phyloP scores from a whole-genome alignment of 768 basidiomycete genomes.

The Boletus rufocinnamomeus region DNA sequence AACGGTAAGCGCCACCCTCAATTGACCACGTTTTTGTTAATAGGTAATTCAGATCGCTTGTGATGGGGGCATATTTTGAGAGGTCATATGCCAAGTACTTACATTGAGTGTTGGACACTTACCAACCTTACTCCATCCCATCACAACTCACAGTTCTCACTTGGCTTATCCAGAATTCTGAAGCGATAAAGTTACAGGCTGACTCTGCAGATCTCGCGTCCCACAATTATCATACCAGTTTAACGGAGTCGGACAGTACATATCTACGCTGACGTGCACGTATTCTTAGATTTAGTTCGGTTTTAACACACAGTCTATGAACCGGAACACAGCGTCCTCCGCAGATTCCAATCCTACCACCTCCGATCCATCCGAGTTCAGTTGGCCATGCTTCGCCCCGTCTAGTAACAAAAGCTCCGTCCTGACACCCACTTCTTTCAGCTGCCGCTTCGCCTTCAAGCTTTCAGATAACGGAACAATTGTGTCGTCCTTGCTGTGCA shows the following conservation, averaged over 20 bases:
- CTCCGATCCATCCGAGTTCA: slow-evolving; percentile 1
- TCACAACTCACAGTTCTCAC: not conserved
- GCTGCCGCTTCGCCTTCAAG: not conserved
- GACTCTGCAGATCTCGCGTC: too few species aligned
- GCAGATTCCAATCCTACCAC: not conserved
- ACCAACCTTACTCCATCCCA: not conserved
- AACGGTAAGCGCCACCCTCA: not conserved
- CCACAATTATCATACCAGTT: too few species aligned
- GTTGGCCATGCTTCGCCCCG: slow-evolving; percentile 1
- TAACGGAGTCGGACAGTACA: too few species aligned
- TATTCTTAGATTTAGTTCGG: not conserved
- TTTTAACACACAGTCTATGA: slow-evolving; percentile 3
- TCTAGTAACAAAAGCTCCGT: not conserved
- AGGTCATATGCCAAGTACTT: not conserved
- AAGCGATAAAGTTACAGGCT: too few species aligned
- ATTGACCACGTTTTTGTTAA: not conserved
- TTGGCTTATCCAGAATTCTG: not conserved
- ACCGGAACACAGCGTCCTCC: not conserved
- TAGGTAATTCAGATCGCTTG: not conserved
- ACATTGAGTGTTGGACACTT: not conserved
- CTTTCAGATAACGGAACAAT: slow-evolving; percentile 6
- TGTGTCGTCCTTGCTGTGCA: slow-evolving; percentile 3
- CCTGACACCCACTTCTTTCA: not conserved
- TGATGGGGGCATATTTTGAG: slow-evolving; percentile 1
- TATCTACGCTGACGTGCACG: too few species aligned